phyloP scores from a whole-genome alignment of 495 filamentous ascomycete genomes.

The Lentithecium fluviatile region DNA sequence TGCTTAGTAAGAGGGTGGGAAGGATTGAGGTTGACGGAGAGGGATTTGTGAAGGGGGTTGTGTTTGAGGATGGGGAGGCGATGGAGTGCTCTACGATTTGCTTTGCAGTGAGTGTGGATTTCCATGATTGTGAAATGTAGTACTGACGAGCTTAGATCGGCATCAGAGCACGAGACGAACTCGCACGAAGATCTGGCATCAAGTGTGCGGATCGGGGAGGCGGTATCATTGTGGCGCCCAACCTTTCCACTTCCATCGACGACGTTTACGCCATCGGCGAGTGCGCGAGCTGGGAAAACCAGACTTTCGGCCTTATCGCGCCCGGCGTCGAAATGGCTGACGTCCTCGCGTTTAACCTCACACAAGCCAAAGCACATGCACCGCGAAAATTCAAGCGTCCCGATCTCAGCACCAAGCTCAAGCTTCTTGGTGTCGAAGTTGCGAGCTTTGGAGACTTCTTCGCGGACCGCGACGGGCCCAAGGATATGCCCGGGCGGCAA shows the following conservation, averaged over 20 bases:
- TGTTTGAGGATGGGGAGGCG: constrained; percentile 80
- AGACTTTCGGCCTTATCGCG: constrained; percentile 91
- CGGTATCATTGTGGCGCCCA: constrained; percentile 74
- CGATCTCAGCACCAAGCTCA: constrained; percentile 91
- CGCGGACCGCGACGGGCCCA: constrained; percentile 84
- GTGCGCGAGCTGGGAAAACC: constrained; percentile 90
- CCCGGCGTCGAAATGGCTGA: constrained; percentile 97
- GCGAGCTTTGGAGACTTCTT: constrained; percentile 97
- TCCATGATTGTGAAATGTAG: neutral
- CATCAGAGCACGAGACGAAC: constrained; percentile 78
- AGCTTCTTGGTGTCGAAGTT: constrained; percentile 90
- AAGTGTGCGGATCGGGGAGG: constrained; percentile 71
- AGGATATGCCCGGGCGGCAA: constrained; percentile 60
- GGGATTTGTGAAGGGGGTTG: constrained; percentile 70
- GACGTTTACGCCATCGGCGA: constrained; percentile 92
- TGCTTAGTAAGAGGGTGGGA: constrained; percentile 75
- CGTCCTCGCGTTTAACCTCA: constrained; percentile 91
- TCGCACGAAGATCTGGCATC: constrained; percentile 70
- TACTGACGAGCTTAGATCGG: constrained; percentile 56
- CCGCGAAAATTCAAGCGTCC: constrained; percentile 75
- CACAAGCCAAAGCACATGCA: constrained; percentile 70
- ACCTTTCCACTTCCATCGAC: constrained; percentile 67
- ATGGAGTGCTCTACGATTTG: constrained; percentile 84
- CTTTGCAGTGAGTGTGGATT: constrained; percentile 69
- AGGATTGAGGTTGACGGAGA: constrained; percentile 65